Conservation (phyloP, 768 basidiomycete species). For the Naganishia kalamii region DNA sequence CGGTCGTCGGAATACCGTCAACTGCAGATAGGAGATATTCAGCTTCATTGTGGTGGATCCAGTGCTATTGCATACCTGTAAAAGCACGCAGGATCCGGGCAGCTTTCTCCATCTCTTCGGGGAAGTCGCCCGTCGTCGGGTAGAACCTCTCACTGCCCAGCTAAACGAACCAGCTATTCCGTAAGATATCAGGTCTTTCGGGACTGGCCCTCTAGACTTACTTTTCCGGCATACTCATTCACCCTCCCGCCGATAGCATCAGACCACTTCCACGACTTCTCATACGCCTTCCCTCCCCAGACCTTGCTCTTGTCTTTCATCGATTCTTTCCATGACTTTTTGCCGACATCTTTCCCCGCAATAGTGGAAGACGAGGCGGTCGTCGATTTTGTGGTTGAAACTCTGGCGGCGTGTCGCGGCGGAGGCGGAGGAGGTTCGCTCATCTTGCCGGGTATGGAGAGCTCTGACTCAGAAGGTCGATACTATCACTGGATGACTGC, state of each 20-base stretch:
- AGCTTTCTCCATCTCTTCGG: conserved; percentile 44
- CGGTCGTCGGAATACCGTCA: conserved; percentile 25
- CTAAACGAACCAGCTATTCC: conserved; percentile 1
- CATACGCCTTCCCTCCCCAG: conserved; percentile 40
- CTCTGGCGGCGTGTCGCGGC: conserved; percentile 2
- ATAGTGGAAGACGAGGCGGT: not conserved
- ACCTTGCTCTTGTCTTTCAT: conserved; percentile 30
- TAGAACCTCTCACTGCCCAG: conserved; percentile 45
- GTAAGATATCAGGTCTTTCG: not conserved
- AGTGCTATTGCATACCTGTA: conserved; percentile 35
- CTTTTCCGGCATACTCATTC: conserved; percentile 42
- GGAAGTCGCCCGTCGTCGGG: conserved; percentile 43
- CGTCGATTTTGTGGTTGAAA: not conserved
- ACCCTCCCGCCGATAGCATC: conserved; percentile 42
- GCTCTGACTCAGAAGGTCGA: too few relatives aligned
- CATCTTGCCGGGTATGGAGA: too few relatives aligned
- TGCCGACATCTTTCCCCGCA: not conserved
- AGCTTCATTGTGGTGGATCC: not conserved
- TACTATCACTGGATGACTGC: too few relatives aligned
- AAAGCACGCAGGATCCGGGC: conserved; percentile 44
- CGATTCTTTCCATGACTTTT: conserved; percentile 28
- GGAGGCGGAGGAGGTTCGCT: conserved; percentile 9
- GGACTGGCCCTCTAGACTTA: not conserved
- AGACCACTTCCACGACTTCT: conserved; percentile 34
- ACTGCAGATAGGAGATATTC: not conserved